A percentile compares a stretch with the other conserved stretches of the same genome.
phyloP scores from a whole-genome alignment of 164 flowering plant genomes.

The Macadamia integrifolia region DNA sequence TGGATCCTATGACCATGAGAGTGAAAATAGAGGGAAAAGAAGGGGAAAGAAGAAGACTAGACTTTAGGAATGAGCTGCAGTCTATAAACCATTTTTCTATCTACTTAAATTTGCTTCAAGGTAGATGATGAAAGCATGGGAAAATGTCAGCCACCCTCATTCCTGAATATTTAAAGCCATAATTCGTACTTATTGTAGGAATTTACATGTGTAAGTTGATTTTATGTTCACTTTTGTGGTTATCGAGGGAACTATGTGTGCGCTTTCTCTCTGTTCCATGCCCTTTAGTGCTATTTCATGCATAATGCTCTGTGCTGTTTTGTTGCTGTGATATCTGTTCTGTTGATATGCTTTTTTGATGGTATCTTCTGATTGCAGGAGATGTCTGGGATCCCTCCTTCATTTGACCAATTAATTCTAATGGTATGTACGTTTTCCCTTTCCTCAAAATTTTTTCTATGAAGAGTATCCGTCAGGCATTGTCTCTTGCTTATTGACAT shows the following conservation, averaged over 20 bases:
- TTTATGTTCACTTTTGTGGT: neutral
- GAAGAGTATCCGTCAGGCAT: neutral
- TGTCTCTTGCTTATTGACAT: neutral
- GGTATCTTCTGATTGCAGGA: constrained; percentile 42
- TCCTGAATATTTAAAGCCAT: too few species aligned
- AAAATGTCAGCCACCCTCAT: neutral
- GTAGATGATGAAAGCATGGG: too few species aligned
- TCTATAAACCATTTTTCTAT: too few species aligned
- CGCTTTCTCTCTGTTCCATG: neutral
- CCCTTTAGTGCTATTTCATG: neutral
- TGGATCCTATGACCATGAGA: too few species aligned
- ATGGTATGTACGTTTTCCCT: constrained; percentile 45
- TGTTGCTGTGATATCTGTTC: too few species aligned
- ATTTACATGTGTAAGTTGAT: too few species aligned
- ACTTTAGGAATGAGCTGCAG: too few species aligned
- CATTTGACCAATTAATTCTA: constrained; percentile 61
- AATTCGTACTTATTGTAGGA: too few species aligned
- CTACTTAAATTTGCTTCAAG: too few species aligned
- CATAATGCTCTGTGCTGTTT: neutral
- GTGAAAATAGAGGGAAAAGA: too few species aligned
- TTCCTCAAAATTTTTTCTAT: neutral
- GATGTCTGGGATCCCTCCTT: constrained; percentile 53
- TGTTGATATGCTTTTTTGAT: neutral
- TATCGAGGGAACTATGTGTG: too few species aligned
- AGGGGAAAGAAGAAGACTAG: too few species aligned